Base-by-base conservation (phyloP, 2,329 filamentous ascomycete species). In the Camillea tinctor region DNA sequence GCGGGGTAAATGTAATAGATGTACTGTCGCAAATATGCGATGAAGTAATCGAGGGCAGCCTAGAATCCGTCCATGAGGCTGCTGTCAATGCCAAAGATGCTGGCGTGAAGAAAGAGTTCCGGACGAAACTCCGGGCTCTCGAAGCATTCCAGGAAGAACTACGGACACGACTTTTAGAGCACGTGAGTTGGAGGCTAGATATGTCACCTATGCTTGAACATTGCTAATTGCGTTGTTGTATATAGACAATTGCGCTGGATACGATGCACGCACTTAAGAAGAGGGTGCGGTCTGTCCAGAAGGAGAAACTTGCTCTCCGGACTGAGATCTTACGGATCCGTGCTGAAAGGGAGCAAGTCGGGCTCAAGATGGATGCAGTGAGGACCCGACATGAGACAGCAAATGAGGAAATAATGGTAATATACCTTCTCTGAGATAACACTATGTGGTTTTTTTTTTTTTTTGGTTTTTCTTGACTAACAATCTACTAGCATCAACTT, bases 321-420 rank as follows among this genome's bases (percentile, higher is more conserved):
- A 81, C 86, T 13, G 84, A 87, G 30, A 85, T 89, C n/a, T 69
- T 88, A 24, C 79, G 79, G 1, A 77, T 88, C 59, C 80, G 84
- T 52, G 77, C 78, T 21, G 86, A 89, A 73, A 77, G 85, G 56
- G 85, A 88, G 66, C 81, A 88, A 64, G 81, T 89, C 7, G 84
- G 82, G 4, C 72, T 89, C 19, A 81, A 80, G 50, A 88, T 87
- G 79, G 87, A 89, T 63, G 84, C 84, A 7, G 76, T 88, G n/a
- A 78, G 87, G 51, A 80, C 80, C 40, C 82, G 80, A 65, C 85
- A 89, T 59, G 85, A 88, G 62, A 78, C 75, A 2, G 81, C 84
- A 24, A 82, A 77, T 55, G 79, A 79, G 61, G 76, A 81, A 59
- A 78, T 81, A 57, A 74, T 82, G 72, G 85, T 85, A 72, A 63